A percentile compares a stretch with the other conserved stretches of the same genome.
These are phyloP conservation scores for Diaporthe ampelina DNA, from an alignment of 2,329 filamentous ascomycete genomes.

Conservation along the genomic window DNA sequence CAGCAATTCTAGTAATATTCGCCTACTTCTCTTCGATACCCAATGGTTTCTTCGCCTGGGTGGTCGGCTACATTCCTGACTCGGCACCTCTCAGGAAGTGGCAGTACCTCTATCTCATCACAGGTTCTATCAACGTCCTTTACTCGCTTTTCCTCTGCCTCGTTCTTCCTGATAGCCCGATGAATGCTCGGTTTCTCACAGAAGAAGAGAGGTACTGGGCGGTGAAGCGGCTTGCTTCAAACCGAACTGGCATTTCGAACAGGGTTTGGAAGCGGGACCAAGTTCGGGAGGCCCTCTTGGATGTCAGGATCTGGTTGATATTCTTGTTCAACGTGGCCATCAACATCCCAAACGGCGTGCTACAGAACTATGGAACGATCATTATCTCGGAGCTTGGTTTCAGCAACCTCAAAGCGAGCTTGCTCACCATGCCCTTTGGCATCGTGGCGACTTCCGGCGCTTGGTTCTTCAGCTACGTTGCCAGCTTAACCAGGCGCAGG, in stretches of 20 bases:
- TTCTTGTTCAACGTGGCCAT: conserved; percentile 48
- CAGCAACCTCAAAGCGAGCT: conserved; percentile 36
- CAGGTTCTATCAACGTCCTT: conserved; percentile 49
- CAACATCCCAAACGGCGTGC: conserved; percentile 50
- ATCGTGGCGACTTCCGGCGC: conserved; percentile 37
- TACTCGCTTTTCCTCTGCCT: conserved; percentile 48
- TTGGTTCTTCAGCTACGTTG: conserved; percentile 39
- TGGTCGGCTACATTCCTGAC: conserved; percentile 40
- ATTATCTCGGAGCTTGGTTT: conserved; percentile 38
- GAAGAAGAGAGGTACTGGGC: conserved; percentile 48
- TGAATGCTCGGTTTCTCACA: conserved; percentile 52
- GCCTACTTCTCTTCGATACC: conserved; percentile 54
- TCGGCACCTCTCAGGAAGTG: conserved; percentile 40
- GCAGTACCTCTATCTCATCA: conserved; percentile 51
- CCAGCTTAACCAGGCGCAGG: conserved; percentile 33
- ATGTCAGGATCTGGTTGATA: conserved; percentile 48
- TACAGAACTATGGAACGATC: conserved; percentile 43
- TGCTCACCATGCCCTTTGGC: conserved; percentile 40
- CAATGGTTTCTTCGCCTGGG: conserved; percentile 61
- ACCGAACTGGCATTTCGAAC: conserved; percentile 54
- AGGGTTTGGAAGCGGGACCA: conserved; percentile 49
- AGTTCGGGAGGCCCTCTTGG: conserved; percentile 46
- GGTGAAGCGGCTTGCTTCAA: conserved; percentile 51
- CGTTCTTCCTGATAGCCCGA: conserved; percentile 53
- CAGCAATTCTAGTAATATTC: conserved; percentile 49